These are phyloP conservation scores for Talaromyces amestolkiae DNA, from an alignment of 2,329 filamentous ascomycete species.

Conservation along the genomic window DNA sequence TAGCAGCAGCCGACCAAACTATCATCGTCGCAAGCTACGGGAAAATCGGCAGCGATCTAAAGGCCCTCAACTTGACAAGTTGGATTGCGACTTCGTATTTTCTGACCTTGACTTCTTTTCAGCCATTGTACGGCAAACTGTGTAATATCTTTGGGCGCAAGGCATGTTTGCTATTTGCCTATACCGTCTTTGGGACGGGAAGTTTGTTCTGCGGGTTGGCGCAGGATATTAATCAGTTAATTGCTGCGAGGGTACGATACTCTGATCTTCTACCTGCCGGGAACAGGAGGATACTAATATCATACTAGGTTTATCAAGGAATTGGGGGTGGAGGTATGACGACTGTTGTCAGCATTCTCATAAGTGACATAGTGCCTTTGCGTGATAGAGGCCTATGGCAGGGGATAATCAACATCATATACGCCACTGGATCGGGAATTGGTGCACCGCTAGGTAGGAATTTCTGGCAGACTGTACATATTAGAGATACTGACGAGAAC, in stretches of 20 bases:
- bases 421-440: conserved; percentile 63
- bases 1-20: conserved; percentile 73
- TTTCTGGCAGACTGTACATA: neutral
- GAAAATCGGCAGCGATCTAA: conserved; percentile 79
- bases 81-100: conserved; percentile 75
- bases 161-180: conserved; percentile 62
- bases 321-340: conserved; percentile 72
- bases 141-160: conserved; percentile 54
- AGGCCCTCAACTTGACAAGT: conserved; percentile 75
- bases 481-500: conserved; percentile 21
- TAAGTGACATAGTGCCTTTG: conserved; percentile 69
- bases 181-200: conserved; percentile 63
- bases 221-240: conserved; percentile 63
- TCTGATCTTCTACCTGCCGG: conserved; percentile 36
- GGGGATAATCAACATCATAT: conserved; percentile 70
- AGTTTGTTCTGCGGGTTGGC: conserved; percentile 63
- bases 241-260: conserved; percentile 55
- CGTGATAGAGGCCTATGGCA: conserved; percentile 72
- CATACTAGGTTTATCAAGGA: conserved; percentile 52
- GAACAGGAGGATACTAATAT: conserved; percentile 51
- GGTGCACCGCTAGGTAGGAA: conserved; percentile 63
- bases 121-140: conserved; percentile 65
- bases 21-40: conserved; percentile 76
- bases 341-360: conserved; percentile 65
- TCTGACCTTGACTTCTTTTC: conserved; percentile 70